A percentile compares a stretch with the other conserved stretches of the same genome.
phyloP scores from a whole-genome alignment of 202 grass and related monocot species.

The Dendrocalamus latiflorus region DNA sequence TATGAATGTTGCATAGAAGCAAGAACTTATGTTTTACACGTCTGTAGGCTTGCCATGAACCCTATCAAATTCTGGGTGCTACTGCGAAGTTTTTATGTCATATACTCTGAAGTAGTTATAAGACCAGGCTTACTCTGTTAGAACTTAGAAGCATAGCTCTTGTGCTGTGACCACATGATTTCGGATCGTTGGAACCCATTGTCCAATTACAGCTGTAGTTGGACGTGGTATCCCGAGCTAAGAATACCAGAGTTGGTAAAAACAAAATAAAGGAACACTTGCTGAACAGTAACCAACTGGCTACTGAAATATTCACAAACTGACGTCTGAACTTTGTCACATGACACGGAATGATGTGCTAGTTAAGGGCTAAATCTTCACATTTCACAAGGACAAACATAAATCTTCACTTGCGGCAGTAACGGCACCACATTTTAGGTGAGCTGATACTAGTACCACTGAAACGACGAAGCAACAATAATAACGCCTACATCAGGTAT shows the following conservation, averaged over 20 bases:
- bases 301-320: neutral
- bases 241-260: neutral
- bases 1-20: conserved; percentile 47
- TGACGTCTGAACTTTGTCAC: neutral
- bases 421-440: neutral
- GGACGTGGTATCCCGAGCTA: neutral
- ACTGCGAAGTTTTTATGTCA: conserved; percentile 24
- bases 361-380: neutral
- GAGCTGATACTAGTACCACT: neutral
- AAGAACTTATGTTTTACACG: conserved; percentile 38
- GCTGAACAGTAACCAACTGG: neutral
- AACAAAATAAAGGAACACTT: neutral
- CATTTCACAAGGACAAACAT: neutral
- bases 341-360: neutral
- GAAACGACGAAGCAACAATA: neutral
- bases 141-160: neutral
- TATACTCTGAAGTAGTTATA: conserved; percentile 25
- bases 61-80: conserved; percentile 19
- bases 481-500: neutral
- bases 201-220: neutral
- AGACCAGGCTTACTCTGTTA: conserved; percentile 6
- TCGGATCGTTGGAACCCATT: neutral
- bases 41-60: conserved; percentile 36
- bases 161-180: neutral
- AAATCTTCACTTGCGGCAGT: no score